Conservation (phyloP, 306 rosid genomes). For the Styphnolobium japonicum region DNA sequence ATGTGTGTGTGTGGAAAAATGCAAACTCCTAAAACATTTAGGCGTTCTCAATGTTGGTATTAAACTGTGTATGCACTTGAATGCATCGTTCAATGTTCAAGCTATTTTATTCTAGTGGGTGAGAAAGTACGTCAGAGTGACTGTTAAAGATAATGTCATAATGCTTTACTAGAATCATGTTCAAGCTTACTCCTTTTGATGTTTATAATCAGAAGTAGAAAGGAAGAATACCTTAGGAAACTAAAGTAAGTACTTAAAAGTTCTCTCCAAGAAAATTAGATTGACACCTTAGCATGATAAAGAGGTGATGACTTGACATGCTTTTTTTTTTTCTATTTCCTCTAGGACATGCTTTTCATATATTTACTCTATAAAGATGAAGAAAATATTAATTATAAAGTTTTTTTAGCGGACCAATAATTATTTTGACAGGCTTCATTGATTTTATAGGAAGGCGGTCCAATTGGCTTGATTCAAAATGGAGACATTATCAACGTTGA, state of each 20-base stretch:
- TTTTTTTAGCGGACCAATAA: not conserved
- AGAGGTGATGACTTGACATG: not conserved
- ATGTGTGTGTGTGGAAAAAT: not conserved
- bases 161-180: not conserved
- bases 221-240: not conserved
- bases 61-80: not conserved
- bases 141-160: not conserved
- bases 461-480: slow-evolving; percentile 74
- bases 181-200: slow-evolving; percentile 1
- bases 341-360: not conserved
- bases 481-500: slow-evolving; percentile 79
- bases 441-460: slow-evolving; percentile 86
- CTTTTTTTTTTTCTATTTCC: slow-evolving; percentile 1
- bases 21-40: not conserved
- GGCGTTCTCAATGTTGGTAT: not conserved
- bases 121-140: not conserved
- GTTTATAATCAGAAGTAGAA: not conserved
- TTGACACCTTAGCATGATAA: not conserved
- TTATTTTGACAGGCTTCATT: slow-evolving; percentile 6
- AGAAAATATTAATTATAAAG: slow-evolving; percentile 1
- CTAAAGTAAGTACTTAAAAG: not conserved
- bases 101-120: not conserved
- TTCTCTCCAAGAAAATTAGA: not conserved
- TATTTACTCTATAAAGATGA: not conserved
- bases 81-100: not conserved